These are phyloP conservation scores for Musa troglodytarum DNA, from an alignment of 176 grass and related monocot genomes.

Conservation along the genomic window DNA sequence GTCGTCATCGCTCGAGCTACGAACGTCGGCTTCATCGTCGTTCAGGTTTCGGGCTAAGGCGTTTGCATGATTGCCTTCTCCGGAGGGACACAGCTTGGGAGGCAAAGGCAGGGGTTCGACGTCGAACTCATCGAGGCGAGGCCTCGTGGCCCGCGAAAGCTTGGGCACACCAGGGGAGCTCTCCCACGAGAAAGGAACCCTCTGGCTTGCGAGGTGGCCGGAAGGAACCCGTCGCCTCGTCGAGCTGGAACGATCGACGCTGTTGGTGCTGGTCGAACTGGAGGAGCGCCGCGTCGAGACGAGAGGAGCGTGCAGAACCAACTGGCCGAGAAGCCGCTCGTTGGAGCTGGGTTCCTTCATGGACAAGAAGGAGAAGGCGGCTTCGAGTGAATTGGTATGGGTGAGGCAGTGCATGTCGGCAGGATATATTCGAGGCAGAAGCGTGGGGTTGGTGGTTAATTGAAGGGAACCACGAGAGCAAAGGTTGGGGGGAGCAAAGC, in stretches of 20 bases:
- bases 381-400: not conserved
- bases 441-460: not conserved
- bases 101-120: constrained; percentile 25
- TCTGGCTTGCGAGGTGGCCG: constrained; percentile 28
- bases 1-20: constrained; percentile 28
- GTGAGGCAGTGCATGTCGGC: not conserved
- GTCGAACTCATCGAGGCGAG: not conserved
- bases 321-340: constrained; percentile 20
- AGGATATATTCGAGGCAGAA: not conserved
- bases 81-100: constrained; percentile 42
- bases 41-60: not conserved
- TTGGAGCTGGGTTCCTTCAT: constrained; percentile 8
- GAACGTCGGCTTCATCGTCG: constrained; percentile 26
- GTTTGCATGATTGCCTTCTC: not conserved
- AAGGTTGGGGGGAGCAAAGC: not conserved
- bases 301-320: constrained; percentile 70
- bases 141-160: not conserved
- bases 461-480: not conserved
- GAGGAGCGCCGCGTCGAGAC: constrained; percentile 63
- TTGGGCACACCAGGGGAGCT: constrained; percentile 82
- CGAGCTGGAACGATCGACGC: constrained; percentile 26
- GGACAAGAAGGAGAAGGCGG: not conserved
- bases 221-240: constrained; percentile 42
- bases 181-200: constrained; percentile 89
- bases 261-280: constrained; percentile 26